Percentiles rank a stretch among this genome's conserved stretches.
Evolutionary conservation across 768 basidiomycete species (phyloP).

Genomic region (Lactarius tabidus): DNA sequence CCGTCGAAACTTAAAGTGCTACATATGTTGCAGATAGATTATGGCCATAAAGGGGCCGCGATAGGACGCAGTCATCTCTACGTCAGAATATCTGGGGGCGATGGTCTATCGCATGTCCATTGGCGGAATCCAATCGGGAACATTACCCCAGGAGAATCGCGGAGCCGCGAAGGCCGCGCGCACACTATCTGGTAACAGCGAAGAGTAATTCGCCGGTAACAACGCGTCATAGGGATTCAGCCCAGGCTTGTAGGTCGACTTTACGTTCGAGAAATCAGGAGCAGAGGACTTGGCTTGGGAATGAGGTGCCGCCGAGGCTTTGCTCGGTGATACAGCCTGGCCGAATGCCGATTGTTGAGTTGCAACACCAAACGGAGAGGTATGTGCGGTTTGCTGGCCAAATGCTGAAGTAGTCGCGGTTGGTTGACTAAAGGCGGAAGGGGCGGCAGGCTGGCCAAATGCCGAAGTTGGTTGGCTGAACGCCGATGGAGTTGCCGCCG

Average conservation of each 20-base stretch:
- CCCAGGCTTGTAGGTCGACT: slow-evolving; percentile 39
- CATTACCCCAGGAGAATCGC: slow-evolving; percentile 58
- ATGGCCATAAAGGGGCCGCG: background rate
- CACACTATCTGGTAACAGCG: slow-evolving; percentile 45
- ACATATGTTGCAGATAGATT: slow-evolving; percentile 8
- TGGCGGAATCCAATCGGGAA: slow-evolving; percentile 72
- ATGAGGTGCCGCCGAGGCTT: slow-evolving; percentile 11
- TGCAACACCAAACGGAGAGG: slow-evolving; percentile 39
- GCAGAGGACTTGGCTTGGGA: slow-evolving; percentile 19
- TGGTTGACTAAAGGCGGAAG: slow-evolving; percentile 47
- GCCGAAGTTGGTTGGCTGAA: slow-evolving; percentile 34
- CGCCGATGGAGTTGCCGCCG: slow-evolving; percentile 31
- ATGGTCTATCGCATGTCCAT: slow-evolving; percentile 45
- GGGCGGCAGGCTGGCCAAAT: slow-evolving; percentile 35
- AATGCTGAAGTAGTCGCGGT: slow-evolving; percentile 43
- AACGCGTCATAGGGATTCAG: slow-evolving; percentile 50
- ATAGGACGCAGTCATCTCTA: background rate
- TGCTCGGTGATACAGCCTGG: slow-evolving; percentile 10
- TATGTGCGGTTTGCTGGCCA: slow-evolving; percentile 36
- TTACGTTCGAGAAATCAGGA: slow-evolving; percentile 35
- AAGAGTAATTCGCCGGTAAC: slow-evolving; percentile 54
- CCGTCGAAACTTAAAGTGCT: background rate
- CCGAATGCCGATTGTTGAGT: slow-evolving; percentile 8
- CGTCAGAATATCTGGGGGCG: background rate
- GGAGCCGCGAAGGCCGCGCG: slow-evolving; percentile 48